These are phyloP conservation scores for Allium sativum DNA, from an alignment of 106 monocot species.

Conservation along the genomic window DNA sequence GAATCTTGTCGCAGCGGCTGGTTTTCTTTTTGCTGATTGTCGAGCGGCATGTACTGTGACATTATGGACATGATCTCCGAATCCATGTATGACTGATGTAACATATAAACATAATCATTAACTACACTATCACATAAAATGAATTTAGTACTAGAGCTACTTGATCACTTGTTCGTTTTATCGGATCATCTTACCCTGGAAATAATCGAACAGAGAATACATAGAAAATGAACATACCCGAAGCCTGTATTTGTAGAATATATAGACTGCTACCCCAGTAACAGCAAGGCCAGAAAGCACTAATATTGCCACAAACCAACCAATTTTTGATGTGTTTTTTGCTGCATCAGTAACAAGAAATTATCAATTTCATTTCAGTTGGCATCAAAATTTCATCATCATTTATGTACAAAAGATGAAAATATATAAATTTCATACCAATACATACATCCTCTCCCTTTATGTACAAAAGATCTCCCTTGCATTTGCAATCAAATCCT, in stretches of 20 bases:
- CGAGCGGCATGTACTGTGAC: slow-evolving; percentile 75
- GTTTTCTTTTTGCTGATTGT: slow-evolving; percentile 36
- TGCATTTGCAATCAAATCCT: slow-evolving; percentile 86
- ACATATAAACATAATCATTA: background rate
- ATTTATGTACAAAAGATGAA: background rate
- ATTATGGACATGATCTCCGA: slow-evolving; percentile 64
- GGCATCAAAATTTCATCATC: too few species aligned
- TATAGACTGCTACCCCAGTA: slow-evolving; percentile 52
- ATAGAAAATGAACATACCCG: slow-evolving; percentile 45
- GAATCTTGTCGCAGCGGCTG: slow-evolving; percentile 34
- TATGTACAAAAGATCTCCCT: slow-evolving; percentile 60
- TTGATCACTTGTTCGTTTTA: too few species aligned
- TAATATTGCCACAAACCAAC: slow-evolving; percentile 45
- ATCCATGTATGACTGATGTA: slow-evolving; percentile 64
- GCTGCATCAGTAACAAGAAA: slow-evolving; percentile 27
- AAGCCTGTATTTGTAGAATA: slow-evolving; percentile 96
- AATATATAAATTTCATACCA: slow-evolving; percentile 24
- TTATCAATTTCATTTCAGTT: too few species aligned
- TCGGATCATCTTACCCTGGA: too few species aligned
- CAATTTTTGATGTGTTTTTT: slow-evolving; percentile 35
- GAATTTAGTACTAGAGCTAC: too few species aligned
- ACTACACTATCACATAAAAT: too few species aligned
- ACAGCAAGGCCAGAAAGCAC: slow-evolving; percentile 48
- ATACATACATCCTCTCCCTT: slow-evolving; percentile 71
- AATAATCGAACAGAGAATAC: slow-evolving; percentile 65